phyloP scores from a whole-genome alignment of 176 grass and related monocot genomes.

The Tuctoria greenei region DNA sequence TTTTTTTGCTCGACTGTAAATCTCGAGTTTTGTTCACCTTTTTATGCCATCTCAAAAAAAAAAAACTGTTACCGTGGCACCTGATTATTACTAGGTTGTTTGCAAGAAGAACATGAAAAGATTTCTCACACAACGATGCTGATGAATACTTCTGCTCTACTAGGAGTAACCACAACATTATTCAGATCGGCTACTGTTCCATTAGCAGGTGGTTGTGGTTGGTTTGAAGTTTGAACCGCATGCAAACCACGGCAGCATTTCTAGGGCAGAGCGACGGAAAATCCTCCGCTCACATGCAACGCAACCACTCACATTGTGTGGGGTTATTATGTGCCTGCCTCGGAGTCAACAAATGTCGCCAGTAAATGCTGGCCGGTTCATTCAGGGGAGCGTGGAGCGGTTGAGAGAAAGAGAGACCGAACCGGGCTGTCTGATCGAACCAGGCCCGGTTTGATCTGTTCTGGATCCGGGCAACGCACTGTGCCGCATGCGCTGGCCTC shows the following conservation, averaged over 20 bases:
- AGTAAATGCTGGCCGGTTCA: constrained; percentile 1
- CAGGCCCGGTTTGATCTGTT: constrained; percentile 41
- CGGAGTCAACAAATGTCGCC: constrained; percentile 38
- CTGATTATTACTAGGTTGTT: neutral
- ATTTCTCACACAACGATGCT: neutral
- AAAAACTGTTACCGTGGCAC: constrained; percentile 11
- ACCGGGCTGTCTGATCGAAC: neutral
- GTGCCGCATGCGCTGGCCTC: constrained; percentile 47
- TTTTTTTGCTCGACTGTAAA: constrained; percentile 43
- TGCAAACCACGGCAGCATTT: constrained; percentile 19
- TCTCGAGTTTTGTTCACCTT: constrained; percentile 46
- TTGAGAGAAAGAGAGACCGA: neutral
- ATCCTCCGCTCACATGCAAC: neutral
- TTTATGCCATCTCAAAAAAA: neutral
- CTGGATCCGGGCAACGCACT: constrained; percentile 50
- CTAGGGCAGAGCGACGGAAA: constrained; percentile 31
- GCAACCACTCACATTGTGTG: neutral
- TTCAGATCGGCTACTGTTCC: constrained; percentile 25
- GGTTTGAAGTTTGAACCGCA: constrained; percentile 1
- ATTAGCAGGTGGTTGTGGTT: neutral
- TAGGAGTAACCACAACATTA: neutral
- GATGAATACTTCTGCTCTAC: too few relatives aligned
- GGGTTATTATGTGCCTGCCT: constrained; percentile 9
- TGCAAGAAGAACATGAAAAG: constrained; percentile 8
- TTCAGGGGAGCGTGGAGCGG: neutral